Evolutionary conservation across 1,139 yeast genomes (phyloP).

Genomic region (Tardiomyces depauwii): DNA sequence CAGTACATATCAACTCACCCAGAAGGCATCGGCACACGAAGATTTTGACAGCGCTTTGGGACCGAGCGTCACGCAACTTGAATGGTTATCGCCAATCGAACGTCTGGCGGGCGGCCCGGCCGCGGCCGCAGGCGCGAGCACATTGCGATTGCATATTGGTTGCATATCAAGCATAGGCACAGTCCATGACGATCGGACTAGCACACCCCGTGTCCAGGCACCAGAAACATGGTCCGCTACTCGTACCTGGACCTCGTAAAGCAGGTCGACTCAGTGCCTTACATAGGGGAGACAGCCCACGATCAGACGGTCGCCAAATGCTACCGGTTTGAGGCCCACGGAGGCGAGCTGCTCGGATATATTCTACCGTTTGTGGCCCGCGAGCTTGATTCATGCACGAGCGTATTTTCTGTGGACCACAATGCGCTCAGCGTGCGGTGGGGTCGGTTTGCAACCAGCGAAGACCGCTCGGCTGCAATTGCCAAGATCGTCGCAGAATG

Average conservation of each 20-base stretch:
- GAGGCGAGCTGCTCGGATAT: constrained; percentile 42
- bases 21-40: too few relatives aligned
- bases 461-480: constrained; percentile 40
- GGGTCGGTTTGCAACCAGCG: constrained; percentile 31
- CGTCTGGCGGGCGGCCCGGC: too few relatives aligned
- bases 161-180: too few relatives aligned
- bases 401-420: constrained; percentile 29
- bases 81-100: too few relatives aligned
- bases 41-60: too few relatives aligned
- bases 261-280: constrained; percentile 42
- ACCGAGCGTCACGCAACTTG: too few relatives aligned
- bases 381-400: constrained; percentile 24
- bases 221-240: too few relatives aligned
- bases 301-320: not conserved
- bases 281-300: constrained; percentile 15
- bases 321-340: constrained; percentile 40
- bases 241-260: constrained; percentile 20
- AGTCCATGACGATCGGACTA: too few relatives aligned
- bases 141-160: too few relatives aligned
- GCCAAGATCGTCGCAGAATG: constrained; percentile 35
- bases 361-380: constrained; percentile 37
- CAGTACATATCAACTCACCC: too few relatives aligned
- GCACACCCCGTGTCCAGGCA: too few relatives aligned
- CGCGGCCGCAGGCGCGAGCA: too few relatives aligned
- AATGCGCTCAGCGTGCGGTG: constrained; percentile 22